Evolutionary conservation across 1,284 basidiomycete genomes (phyloP).

Genomic region (Thecaphora thlaspeos): DNA sequence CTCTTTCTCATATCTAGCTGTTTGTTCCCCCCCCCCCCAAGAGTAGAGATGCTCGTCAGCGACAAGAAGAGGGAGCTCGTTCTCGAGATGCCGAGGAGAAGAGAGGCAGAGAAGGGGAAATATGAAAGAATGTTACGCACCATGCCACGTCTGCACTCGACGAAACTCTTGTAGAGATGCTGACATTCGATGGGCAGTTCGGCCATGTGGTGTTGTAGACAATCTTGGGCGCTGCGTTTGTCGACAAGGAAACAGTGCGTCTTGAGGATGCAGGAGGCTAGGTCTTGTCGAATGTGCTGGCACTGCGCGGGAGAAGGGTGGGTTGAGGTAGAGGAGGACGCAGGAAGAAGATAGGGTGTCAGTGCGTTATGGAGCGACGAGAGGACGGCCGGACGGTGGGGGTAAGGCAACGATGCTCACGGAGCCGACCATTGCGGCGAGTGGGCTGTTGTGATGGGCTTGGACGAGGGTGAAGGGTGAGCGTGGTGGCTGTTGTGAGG

Average conservation of each 20-base stretch:
- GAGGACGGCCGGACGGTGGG: too few relatives aligned
- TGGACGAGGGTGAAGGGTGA: too few relatives aligned
- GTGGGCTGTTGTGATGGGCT: too few relatives aligned
- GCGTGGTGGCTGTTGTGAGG: too few relatives aligned
- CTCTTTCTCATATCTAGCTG: constrained; percentile 44
- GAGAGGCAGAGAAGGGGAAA: neutral
- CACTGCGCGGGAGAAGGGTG: constrained; percentile 19
- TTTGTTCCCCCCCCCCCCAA: neutral
- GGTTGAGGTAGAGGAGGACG: too few relatives aligned
- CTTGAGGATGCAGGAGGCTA: constrained; percentile 38
- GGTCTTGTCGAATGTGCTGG: constrained; percentile 32
- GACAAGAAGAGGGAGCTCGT: neutral
- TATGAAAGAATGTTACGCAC: constrained; percentile 11
- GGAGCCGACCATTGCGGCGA: too few relatives aligned
- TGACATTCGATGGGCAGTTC: constrained; percentile 44
- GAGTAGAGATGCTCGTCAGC: neutral
- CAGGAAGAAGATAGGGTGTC: too few relatives aligned
- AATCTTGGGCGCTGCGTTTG: constrained; percentile 35
- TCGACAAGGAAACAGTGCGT: constrained; percentile 39
- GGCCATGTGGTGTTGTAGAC: constrained; percentile 37
- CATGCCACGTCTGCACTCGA: constrained; percentile 42
- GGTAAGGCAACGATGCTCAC: too few relatives aligned
- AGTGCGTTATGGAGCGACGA: too few relatives aligned
- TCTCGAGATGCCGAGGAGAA: neutral
- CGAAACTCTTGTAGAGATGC: constrained; percentile 43